Percentiles rank a stretch among this genome's conserved stretches.
Evolutionary conservation across 192 early-diverging fungal genomes (phyloP).

Genomic region (Coemansia sp.): DNA sequence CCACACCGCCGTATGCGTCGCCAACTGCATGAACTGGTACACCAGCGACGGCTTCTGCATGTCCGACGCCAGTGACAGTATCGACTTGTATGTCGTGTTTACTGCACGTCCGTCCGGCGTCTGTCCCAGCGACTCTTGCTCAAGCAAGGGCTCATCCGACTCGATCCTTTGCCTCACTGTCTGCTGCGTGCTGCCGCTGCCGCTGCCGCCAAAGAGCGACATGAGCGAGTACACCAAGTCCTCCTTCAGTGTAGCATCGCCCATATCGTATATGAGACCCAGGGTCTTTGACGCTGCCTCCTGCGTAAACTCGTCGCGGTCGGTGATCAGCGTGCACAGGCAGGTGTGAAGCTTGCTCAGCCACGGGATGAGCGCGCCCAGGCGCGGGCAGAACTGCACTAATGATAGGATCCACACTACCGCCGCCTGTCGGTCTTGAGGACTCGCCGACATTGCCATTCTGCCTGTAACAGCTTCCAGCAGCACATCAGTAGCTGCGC

Average conservation of each 20-base stretch:
- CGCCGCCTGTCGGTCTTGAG: constrained; percentile 41
- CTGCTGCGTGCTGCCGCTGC: constrained; percentile 15
- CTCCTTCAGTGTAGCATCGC: constrained; percentile 27
- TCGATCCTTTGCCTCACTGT: constrained; percentile 29
- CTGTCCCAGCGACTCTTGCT: constrained; percentile 32
- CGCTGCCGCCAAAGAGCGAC: constrained; percentile 25
- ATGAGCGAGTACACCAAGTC: constrained; percentile 46
- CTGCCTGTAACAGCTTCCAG: constrained; percentile 15
- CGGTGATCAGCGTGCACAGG: constrained; percentile 75
- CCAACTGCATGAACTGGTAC: constrained; percentile 93
- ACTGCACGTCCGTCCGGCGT: constrained; percentile 35
- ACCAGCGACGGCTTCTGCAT: constrained; percentile 94
- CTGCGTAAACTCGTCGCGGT: constrained; percentile 70
- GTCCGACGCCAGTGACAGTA: constrained; percentile 89
- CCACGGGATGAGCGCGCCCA: constrained; percentile 43
- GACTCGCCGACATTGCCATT: constrained; percentile 28
- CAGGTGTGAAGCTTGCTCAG: constrained; percentile 72
- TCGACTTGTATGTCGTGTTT: constrained; percentile 72
- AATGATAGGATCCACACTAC: constrained; percentile 42
- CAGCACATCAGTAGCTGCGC: constrained; percentile 11
- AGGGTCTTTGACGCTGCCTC: constrained; percentile 43
- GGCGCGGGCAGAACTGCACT: constrained; percentile 31
- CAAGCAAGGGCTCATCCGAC: constrained; percentile 38
- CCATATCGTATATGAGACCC: constrained; percentile 42
- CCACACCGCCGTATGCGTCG: constrained; percentile 92